Evolutionary conservation across 352 stramenopile species (phyloP).

Genomic region (Globisporangium ultimum): DNA sequence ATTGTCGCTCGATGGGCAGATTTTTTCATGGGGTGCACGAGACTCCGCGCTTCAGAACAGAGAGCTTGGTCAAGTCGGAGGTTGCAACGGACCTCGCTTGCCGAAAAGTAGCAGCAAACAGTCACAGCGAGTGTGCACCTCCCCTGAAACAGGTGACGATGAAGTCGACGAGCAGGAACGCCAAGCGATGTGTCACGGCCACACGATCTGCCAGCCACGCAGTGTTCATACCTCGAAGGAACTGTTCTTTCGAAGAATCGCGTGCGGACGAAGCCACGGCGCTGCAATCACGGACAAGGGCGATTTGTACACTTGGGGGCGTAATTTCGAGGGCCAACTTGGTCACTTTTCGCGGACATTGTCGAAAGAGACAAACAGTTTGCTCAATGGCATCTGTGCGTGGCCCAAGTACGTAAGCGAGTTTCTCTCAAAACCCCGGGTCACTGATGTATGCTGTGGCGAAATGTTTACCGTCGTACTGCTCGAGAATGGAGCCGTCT

Average conservation of each 20-base stretch:
- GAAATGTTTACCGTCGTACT: slow-evolving; percentile 76
- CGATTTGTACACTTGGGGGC: slow-evolving; percentile 88
- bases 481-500: slow-evolving; percentile 59
- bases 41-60: slow-evolving; percentile 23
- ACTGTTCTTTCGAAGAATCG: slow-evolving; percentile 53
- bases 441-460: slow-evolving; percentile 60
- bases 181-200: background rate
- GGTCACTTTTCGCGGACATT: slow-evolving; percentile 46
- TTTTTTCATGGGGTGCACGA: slow-evolving; percentile 60
- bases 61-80: slow-evolving; percentile 39
- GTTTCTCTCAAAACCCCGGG: slow-evolving; percentile 40
- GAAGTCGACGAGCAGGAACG: background rate
- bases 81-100: slow-evolving; percentile 7
- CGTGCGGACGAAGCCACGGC: slow-evolving; percentile 70
- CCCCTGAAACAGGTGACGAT: slow-evolving; percentile 15
- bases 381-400: slow-evolving; percentile 56
- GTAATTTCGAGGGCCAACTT: slow-evolving; percentile 86
- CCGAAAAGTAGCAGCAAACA: slow-evolving; percentile 9
- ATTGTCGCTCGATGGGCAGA: slow-evolving; percentile 52
- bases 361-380: slow-evolving; percentile 24
- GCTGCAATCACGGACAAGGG: slow-evolving; percentile 71
- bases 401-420: slow-evolving; percentile 72
- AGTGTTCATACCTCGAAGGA: slow-evolving; percentile 38
- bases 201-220: slow-evolving; percentile 22
- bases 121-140: slow-evolving; percentile 7